A percentile compares a stretch with the other conserved stretches of the same genome.
Conservation (phyloP, 352 stramenopile genomes). For the Pythium sp. region DNA sequence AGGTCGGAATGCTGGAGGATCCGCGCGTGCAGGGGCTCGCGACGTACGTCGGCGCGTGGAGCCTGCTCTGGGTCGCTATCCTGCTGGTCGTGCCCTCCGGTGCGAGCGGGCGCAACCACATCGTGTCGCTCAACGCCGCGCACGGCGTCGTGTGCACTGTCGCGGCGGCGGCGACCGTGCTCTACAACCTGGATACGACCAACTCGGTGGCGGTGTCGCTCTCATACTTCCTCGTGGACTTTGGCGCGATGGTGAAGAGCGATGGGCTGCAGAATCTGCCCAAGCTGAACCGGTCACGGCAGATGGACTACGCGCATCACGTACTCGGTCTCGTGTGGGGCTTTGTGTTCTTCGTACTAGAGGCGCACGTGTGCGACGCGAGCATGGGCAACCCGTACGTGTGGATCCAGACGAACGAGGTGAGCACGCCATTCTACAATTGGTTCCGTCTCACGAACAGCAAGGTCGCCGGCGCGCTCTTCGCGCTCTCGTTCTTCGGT, state of each 20-base stretch:
- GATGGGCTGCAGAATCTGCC: constrained; percentile 41
- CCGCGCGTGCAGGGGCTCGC: constrained; percentile 34
- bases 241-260: constrained; percentile 52
- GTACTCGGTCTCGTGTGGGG: constrained; percentile 66
- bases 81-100: constrained; percentile 44
- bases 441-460: constrained; percentile 73
- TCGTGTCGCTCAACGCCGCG: constrained; percentile 63
- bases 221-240: constrained; percentile 69
- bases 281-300: constrained; percentile 38
- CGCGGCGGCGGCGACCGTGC: constrained; percentile 41
- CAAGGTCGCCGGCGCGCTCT: constrained; percentile 48
- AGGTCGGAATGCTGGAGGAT: constrained; percentile 15
- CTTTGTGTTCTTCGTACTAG: constrained; percentile 52
- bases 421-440: constrained; percentile 82
- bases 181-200: constrained; percentile 43
- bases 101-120: constrained; percentile 48
- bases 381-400: constrained; percentile 70
- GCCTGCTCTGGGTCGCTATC: constrained; percentile 44
- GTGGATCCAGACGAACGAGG: constrained; percentile 83
- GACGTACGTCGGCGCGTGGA: constrained; percentile 37
- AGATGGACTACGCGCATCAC: constrained; percentile 78
- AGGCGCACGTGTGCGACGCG: constrained; percentile 46
- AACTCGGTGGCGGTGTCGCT: constrained; percentile 60
- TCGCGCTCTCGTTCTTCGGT: constrained; percentile 61
- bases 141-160: constrained; percentile 66